Conservation (phyloP, 345 rosid genomes). For the Bruguiera parviflora region DNA sequence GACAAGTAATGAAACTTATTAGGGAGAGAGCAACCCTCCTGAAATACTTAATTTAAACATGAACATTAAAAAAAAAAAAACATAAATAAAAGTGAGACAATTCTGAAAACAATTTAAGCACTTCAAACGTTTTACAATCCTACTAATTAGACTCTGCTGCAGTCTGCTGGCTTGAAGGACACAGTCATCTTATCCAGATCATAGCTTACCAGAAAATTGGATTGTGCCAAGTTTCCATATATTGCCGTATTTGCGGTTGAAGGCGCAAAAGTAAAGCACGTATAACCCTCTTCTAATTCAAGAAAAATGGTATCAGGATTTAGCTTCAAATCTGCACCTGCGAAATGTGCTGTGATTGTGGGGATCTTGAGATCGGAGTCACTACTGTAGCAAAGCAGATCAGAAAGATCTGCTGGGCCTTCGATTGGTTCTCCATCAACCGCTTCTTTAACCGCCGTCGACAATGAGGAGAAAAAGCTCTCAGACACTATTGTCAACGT, state of each 20-base stretch:
- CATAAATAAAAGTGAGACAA: too few relatives aligned
- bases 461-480: slow-evolving; percentile 22
- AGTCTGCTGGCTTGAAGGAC: slow-evolving; percentile 49
- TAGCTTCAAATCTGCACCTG: slow-evolving; percentile 38
- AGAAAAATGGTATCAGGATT: slow-evolving; percentile 34
- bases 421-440: slow-evolving; percentile 18
- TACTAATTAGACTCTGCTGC: slow-evolving; percentile 14
- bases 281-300: slow-evolving; percentile 11
- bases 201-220: slow-evolving; percentile 44
- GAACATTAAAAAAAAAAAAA: too few relatives aligned
- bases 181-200: slow-evolving; percentile 27
- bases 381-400: slow-evolving; percentile 36
- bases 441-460: slow-evolving; percentile 11
- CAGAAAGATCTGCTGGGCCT: slow-evolving; percentile 23
- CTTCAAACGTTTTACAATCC: neutral
- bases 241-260: neutral
- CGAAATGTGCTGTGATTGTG: slow-evolving; percentile 36
- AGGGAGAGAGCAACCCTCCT: too few relatives aligned
- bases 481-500: slow-evolving; percentile 40
- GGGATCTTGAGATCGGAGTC: slow-evolving; percentile 26
- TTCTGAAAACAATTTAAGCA: neutral
- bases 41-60: too few relatives aligned
- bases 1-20: too few relatives aligned
- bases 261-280: slow-evolving; percentile 38
- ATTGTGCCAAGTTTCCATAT: slow-evolving; percentile 38